Percentiles rank a stretch among this genome's conserved stretches.
These are phyloP conservation scores for Wickerhamiella australiensis DNA, from an alignment of 805 yeast genomes.

Conservation along the genomic window DNA sequence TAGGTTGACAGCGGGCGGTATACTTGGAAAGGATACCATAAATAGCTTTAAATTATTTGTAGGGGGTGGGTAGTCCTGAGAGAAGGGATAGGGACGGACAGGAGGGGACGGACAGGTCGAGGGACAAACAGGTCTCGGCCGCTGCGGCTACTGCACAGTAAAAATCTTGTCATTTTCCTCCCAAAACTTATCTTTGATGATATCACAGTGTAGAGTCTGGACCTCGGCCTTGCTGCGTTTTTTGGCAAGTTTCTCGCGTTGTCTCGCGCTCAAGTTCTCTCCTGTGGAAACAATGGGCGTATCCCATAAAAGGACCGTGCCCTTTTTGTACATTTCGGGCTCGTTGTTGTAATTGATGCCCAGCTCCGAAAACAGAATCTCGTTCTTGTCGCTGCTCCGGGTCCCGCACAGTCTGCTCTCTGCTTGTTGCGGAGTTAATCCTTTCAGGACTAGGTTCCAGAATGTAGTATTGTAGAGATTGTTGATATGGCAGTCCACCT, in stretches of 20 bases:
- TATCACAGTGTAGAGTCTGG: slow-evolving; percentile 41
- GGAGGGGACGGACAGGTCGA: too few species aligned
- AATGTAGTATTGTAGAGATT: slow-evolving; percentile 87
- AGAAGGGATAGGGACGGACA: too few species aligned
- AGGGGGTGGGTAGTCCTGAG: too few species aligned
- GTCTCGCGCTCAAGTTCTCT: slow-evolving; percentile 32
- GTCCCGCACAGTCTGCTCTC: slow-evolving; percentile 67
- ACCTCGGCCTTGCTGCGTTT: slow-evolving; percentile 39
- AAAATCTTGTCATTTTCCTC: background rate
- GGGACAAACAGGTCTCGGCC: too few species aligned
- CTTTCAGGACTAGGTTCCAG: slow-evolving; percentile 68
- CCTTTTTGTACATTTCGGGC: slow-evolving; percentile 78
- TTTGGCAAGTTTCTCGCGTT: slow-evolving; percentile 40
- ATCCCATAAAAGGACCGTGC: slow-evolving; percentile 52
- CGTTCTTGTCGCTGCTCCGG: slow-evolving; percentile 73
- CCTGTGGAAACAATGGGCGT: slow-evolving; percentile 20
- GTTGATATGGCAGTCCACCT: slow-evolving; percentile 89
- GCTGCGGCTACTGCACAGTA: background rate
- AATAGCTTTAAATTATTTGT: too few species aligned
- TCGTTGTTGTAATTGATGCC: slow-evolving; percentile 86
- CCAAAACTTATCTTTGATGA: slow-evolving; percentile 60
- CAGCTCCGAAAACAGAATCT: slow-evolving; percentile 63
- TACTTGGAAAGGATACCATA: background rate
- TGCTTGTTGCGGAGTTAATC: slow-evolving; percentile 67
- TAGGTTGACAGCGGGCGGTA: too few species aligned